A percentile compares a stretch with the other conserved stretches of the same genome.
phyloP scores from a whole-genome alignment of 192 early-diverging fungal species.

The Backusella westeae region DNA sequence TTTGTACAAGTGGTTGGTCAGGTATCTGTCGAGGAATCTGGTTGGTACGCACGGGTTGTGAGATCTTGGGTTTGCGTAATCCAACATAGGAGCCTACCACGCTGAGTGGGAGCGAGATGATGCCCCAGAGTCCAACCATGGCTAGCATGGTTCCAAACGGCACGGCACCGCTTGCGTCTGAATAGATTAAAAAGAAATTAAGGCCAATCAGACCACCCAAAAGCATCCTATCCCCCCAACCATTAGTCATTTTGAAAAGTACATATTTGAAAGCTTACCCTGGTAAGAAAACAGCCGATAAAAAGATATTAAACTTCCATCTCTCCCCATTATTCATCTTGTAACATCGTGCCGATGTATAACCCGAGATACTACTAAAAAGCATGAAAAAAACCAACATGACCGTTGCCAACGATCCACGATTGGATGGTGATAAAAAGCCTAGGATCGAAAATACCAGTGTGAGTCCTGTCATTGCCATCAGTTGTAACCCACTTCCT shows the following conservation, averaged over 20 bases:
- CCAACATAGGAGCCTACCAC: constrained; percentile 73
- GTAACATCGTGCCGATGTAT: constrained; percentile 84
- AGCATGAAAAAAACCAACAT: constrained; percentile 92
- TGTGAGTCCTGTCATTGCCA: constrained; percentile 71
- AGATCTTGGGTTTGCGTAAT: constrained; percentile 61
- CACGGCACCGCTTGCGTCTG: constrained; percentile 83
- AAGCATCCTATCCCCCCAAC: constrained; percentile 29
- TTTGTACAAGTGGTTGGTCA: constrained; percentile 77
- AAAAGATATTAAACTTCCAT: constrained; percentile 80
- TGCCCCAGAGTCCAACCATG: constrained; percentile 72
- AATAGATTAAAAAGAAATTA: constrained; percentile 84
- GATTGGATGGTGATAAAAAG: constrained; percentile 87
- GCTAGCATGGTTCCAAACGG: constrained; percentile 85
- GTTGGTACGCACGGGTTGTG: constrained; percentile 81
- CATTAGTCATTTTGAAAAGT: too few relatives aligned
- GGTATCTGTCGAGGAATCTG: constrained; percentile 94
- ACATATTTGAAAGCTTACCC: constrained; percentile 15
- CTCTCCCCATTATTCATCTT: constrained; percentile 90
- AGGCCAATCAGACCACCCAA: constrained; percentile 62
- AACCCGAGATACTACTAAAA: constrained; percentile 86
- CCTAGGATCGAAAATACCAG: constrained; percentile 91
- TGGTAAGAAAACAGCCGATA: constrained; percentile 81
- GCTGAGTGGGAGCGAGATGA: constrained; percentile 82
- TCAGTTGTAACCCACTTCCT: constrained; percentile 82
- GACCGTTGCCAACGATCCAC: constrained; percentile 88